A percentile compares a stretch with the other conserved stretches of the same genome.
These are phyloP conservation scores for Marchantia polymorpha DNA, from an alignment of 225 moss, liverwort and hornwort genomes.

Conservation along the genomic window DNA sequence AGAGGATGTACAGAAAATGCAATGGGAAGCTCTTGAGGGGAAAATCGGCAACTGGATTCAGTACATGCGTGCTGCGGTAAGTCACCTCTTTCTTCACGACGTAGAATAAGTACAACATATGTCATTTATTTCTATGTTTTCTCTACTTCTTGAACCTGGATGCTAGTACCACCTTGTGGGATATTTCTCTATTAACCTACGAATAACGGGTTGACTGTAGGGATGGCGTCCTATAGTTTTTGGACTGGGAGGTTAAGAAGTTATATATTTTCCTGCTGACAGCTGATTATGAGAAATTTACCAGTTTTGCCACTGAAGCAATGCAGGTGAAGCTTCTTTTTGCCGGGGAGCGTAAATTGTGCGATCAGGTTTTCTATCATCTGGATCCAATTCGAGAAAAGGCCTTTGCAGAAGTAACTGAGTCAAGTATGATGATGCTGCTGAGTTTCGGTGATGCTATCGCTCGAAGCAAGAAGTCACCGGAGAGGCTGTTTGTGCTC, in stretches of 20 bases:
- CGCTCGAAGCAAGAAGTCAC: conserved; percentile 69
- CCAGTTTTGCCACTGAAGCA: conserved; percentile 1
- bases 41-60: conserved; percentile 87
- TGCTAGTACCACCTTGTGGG: no score
- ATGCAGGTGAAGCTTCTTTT: conserved; percentile 77
- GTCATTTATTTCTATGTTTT: not conserved
- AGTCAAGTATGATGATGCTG: conserved; percentile 68
- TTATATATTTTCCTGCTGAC: not conserved
- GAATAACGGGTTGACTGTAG: no score
- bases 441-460: conserved; percentile 80
- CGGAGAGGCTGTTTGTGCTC: conserved; percentile 73
- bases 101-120: not conserved
- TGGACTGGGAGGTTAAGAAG: no score
- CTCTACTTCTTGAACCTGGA: no score
- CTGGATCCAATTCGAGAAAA: conserved; percentile 67
- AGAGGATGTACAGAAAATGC: conserved; percentile 78
- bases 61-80: conserved; percentile 69
- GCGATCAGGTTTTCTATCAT: conserved; percentile 80
- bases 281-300: not conserved
- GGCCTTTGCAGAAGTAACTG: conserved; percentile 77
- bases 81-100: conserved; percentile 12
- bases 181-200: no score
- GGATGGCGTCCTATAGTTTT: no score
- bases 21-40: conserved; percentile 71
- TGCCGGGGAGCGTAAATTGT: conserved; percentile 67